Conservation (phyloP, 805 yeast genomes). For the Cyberlindnera euphorbiiphila region DNA sequence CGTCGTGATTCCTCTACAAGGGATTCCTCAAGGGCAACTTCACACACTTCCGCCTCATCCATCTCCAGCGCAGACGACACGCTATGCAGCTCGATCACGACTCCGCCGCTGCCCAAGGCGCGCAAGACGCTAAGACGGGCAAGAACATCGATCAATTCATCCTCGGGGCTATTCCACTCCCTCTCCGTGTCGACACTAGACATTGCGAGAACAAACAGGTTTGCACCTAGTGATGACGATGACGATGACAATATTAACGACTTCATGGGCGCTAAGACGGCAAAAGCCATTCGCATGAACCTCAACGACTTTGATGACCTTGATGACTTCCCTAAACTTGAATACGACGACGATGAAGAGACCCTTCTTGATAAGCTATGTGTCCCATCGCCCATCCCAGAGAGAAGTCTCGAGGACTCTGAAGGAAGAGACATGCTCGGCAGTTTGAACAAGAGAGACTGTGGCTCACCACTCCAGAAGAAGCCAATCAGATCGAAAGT, state of each 20-base stretch:
- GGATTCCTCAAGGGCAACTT: constrained; percentile 21
- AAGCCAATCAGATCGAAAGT: constrained; percentile 35
- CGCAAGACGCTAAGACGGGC: constrained; percentile 22
- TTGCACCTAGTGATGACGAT: constrained; percentile 8
- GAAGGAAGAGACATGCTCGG: constrained; percentile 11
- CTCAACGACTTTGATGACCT: constrained; percentile 13
- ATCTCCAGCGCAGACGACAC: constrained; percentile 22
- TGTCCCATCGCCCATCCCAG: constrained; percentile 27
- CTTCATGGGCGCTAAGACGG: constrained; percentile 4
- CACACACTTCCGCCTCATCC: constrained; percentile 24
- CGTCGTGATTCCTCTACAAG: constrained; percentile 8
- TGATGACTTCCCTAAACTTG: constrained; percentile 5
- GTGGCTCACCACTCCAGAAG: constrained; percentile 39
- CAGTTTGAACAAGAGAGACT: constrained; percentile 28
- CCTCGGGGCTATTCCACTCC: constrained; percentile 18
- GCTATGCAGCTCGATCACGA: constrained; percentile 5
- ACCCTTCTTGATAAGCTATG: constrained; percentile 23
- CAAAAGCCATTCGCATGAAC: constrained; percentile 5
- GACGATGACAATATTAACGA: constrained; percentile 11
- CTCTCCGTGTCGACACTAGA: constrained; percentile 21
- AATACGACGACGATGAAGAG: constrained; percentile 13
- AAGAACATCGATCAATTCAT: constrained; percentile 16
- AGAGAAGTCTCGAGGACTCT: constrained; percentile 15
- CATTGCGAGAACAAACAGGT: constrained; percentile 9
- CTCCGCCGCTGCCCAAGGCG: constrained; percentile 7